Percentiles rank a stretch among this genome's conserved stretches.
Conservation (phyloP, 495 filamentous ascomycete genomes). For the Penicillium arizonense region DNA sequence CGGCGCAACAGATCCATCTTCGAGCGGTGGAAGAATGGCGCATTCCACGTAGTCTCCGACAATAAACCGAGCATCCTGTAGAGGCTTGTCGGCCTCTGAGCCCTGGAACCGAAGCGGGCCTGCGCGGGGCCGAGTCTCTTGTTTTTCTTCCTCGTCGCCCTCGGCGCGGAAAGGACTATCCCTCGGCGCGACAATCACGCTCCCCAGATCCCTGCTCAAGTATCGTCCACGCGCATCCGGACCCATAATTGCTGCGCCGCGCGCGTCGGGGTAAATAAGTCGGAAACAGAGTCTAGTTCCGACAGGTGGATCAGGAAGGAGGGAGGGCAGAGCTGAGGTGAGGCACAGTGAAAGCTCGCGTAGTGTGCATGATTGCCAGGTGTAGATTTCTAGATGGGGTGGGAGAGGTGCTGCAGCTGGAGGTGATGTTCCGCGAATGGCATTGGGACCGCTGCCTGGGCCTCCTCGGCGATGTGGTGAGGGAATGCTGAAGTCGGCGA, state of each 20-base stretch:
- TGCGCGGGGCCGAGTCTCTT: slow-evolving; percentile 19
- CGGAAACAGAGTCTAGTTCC: slow-evolving; percentile 85
- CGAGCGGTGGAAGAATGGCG: slow-evolving; percentile 71
- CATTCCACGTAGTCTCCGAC: slow-evolving; percentile 86
- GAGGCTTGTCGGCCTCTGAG: slow-evolving; percentile 67
- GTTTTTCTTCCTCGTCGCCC: slow-evolving; percentile 46
- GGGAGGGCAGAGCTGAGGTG: slow-evolving; percentile 57
- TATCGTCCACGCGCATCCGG: slow-evolving; percentile 57
- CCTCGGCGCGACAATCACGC: slow-evolving; percentile 63
- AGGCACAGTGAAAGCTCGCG: slow-evolving; percentile 79
- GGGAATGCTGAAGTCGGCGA: slow-evolving; percentile 33
- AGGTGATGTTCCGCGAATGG: slow-evolving; percentile 34
- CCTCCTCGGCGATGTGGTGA: slow-evolving; percentile 21
- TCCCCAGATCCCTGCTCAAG: slow-evolving; percentile 74
- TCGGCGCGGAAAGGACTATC: slow-evolving; percentile 38
- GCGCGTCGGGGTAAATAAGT: slow-evolving; percentile 80
- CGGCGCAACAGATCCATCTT: slow-evolving; percentile 71
- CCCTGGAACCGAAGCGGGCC: slow-evolving; percentile 37
- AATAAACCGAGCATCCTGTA: slow-evolving; percentile 75
- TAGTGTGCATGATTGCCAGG: slow-evolving; percentile 82
- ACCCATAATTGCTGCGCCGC: slow-evolving; percentile 43
- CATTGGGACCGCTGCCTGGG: slow-evolving; percentile 33
- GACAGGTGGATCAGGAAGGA: slow-evolving; percentile 72
- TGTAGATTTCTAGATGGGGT: slow-evolving; percentile 78
- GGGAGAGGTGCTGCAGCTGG: slow-evolving; percentile 51